Base-by-base conservation (phyloP, 495 filamentous ascomycete genomes). In the Talaromyces thailandensis region DNA sequence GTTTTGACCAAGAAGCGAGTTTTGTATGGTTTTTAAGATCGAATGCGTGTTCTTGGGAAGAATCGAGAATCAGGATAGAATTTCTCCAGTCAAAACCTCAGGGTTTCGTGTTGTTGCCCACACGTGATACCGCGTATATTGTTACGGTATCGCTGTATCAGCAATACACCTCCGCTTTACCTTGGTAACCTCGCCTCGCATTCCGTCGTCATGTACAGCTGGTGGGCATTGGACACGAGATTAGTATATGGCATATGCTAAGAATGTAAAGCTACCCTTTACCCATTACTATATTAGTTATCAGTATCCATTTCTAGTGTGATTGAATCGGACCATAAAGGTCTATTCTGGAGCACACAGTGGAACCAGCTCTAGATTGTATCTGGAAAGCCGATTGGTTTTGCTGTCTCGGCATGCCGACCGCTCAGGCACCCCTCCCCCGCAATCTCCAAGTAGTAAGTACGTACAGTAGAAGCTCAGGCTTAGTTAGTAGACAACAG, bases 401-500 rank as follows among this genome's bases (percentile, higher is more conserved):
- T 48, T 18, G 50, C 21, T 3, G 1, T 28, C 50, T n/a, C 50
- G 50, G 50, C 25, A 25, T 53, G 50, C 50, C 50, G 50, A 53
- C 3, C 50, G 50, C 50, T 53, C 24, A 53, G 50, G 21, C 50
- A 28, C 55, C 55, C 55, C 29, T 35, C 43, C 55, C 55, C 55
- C 55, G 55, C 55, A 57, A 57, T 57, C n/a, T 24, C 50, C 50
- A 53, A 52, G 29, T 31, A n/a, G n/a, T n/a, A n/a, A n/a, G n/a
- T n/a, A n/a, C n/a, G n/a, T n/a, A 7, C 5, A 31, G 29, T 31
- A 0, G 29, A 9, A 31, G 29, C 29, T 31, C 11, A 31, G 6
- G n/a, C n/a, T n/a, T n/a, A n/a, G n/a, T n/a, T n/a, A 31, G 29
- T 31, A 31, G 11, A 31, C 29, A 31, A 31, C 29, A 31, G 1